Evolutionary conservation across 208 protist genomes (phyloP).

Genomic region (Naegleria lovaniensis): DNA sequence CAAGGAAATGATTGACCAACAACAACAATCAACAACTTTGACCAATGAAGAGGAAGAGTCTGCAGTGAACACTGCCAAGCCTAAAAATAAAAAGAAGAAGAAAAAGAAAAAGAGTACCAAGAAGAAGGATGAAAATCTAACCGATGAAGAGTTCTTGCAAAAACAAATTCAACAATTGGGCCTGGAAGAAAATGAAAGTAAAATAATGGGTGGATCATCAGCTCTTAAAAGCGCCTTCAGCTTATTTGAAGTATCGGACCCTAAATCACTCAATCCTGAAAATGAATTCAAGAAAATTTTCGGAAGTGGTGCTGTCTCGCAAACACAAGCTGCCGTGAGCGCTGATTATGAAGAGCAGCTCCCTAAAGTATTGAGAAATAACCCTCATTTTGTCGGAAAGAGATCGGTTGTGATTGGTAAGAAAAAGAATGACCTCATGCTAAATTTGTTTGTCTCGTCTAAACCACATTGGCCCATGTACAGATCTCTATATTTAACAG

Average conservation of each 20-base stretch:
- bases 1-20: neutral
- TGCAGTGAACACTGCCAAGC: neutral
- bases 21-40: neutral
- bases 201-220: neutral
- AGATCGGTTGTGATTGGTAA: neutral
- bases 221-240: neutral
- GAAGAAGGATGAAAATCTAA: neutral
- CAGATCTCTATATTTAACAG: neutral
- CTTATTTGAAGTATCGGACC: neutral
- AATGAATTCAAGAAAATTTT: slow-evolving; percentile 25
- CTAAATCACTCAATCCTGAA: neutral
- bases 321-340: too few species aligned
- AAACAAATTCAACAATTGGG: neutral
- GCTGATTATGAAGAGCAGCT: neutral
- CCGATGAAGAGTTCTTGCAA: neutral
- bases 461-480: slow-evolving; percentile 14
- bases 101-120: neutral
- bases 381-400: neutral
- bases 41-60: neutral
- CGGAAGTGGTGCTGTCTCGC: neutral
- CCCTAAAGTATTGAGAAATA: neutral
- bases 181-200: neutral
- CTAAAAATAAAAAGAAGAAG: neutral
- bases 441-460: neutral
- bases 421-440: neutral